Conservation (phyloP, 139 green algal species). For the Coccomyxa sp. region DNA sequence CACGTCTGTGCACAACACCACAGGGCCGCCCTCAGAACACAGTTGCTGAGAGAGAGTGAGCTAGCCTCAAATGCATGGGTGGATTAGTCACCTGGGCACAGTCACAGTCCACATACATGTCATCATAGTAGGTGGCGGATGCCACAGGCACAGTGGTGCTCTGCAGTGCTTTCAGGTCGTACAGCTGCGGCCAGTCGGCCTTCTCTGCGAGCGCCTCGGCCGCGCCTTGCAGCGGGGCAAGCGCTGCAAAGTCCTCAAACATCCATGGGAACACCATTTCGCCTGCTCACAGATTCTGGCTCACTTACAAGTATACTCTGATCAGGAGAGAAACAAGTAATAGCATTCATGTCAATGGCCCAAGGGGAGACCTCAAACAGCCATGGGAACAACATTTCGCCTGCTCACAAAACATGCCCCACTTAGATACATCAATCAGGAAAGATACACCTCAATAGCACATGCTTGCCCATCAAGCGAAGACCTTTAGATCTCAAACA, state of each 20-base stretch:
- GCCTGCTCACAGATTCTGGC: constrained; percentile 20
- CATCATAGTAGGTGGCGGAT: constrained; percentile 77
- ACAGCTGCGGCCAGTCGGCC: constrained; percentile 80
- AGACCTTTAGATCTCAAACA: too few species aligned
- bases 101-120: constrained; percentile 19
- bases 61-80: too few species aligned
- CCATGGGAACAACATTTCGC: too few species aligned
- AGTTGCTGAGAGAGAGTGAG: too few species aligned
- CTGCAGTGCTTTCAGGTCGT: constrained; percentile 56
- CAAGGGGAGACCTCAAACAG: too few species aligned
- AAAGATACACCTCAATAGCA: too few species aligned
- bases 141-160: constrained; percentile 62
- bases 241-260: constrained; percentile 77
- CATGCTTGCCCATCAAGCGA: too few species aligned
- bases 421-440: too few species aligned
- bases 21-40: too few species aligned
- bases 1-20: too few species aligned
- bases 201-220: constrained; percentile 69
- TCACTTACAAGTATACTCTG: neutral
- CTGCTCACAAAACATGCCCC: too few species aligned
- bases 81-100: neutral
- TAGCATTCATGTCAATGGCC: too few species aligned
- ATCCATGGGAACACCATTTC: constrained; percentile 97
- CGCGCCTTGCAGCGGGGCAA: constrained; percentile 67
- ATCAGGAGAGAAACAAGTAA: neutral